Percentiles rank a stretch among this genome's conserved stretches.
Conservation (phyloP, 331 rosid species). For the Quercus phellos region DNA sequence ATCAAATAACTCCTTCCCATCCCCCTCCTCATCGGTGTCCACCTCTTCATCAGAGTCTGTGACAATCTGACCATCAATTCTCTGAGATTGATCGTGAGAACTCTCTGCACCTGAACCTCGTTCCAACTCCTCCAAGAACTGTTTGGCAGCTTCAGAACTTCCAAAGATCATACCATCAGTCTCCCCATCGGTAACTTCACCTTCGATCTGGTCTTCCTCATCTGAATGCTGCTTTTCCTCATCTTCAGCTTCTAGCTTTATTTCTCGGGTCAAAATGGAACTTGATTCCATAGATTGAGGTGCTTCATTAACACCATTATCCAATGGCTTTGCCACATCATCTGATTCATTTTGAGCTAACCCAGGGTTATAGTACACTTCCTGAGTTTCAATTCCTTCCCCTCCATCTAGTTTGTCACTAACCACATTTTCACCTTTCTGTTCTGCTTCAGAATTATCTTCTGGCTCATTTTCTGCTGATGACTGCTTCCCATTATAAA, state of each 20-base stretch:
- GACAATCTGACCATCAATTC: conserved; percentile 78
- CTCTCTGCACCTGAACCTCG: conserved; percentile 47
- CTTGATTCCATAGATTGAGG: conserved; percentile 14
- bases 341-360: conserved; percentile 11
- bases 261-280: conserved; percentile 11
- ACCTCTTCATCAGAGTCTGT: conserved; percentile 78
- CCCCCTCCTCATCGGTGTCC: conserved; percentile 74
- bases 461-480: conserved; percentile 15
- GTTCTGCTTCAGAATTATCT: conserved; percentile 17
- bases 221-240: conserved; percentile 23
- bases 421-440: not conserved
- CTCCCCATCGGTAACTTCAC: conserved; percentile 42
- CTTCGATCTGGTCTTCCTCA: conserved; percentile 40
- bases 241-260: conserved; percentile 22
- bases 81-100: conserved; percentile 45
- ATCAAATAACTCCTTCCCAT: conserved; percentile 76
- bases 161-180: conserved; percentile 62
- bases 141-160: conserved; percentile 61
- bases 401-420: not conserved
- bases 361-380: conserved; percentile 2
- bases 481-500: not conserved
- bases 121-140: conserved; percentile 66
- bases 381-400: conserved; percentile 2
- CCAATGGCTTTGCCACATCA: not conserved
- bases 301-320: conserved; percentile 1